Evolutionary conservation across 2,329 filamentous ascomycete genomes (phyloP).

Genomic region (Cercospora zeae-maydis): DNA sequence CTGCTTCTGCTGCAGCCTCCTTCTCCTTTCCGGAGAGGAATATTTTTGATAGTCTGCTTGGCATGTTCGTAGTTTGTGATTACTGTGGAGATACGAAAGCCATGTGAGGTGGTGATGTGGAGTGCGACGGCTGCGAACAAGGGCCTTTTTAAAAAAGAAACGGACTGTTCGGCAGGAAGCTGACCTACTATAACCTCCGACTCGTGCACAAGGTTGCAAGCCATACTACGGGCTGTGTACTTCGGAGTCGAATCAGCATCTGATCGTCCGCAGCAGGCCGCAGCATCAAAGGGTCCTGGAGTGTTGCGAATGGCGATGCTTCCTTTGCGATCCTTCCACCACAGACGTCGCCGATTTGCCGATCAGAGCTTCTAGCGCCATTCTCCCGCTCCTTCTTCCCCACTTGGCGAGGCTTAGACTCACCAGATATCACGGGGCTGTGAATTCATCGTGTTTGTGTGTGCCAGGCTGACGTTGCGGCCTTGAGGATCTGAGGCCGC

Average conservation of each 20-base stretch:
- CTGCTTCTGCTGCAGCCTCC: conserved; percentile 29
- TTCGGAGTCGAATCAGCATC: not conserved
- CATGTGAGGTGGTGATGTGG: not conserved
- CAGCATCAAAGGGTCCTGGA: not conserved
- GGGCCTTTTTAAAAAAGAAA: not conserved
- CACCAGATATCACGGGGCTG: not conserved
- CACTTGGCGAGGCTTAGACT: conserved; percentile 21
- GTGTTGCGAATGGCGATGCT: not conserved
- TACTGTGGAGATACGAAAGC: not conserved
- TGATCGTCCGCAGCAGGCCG: not conserved
- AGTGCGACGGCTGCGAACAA: not conserved
- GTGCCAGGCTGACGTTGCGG: not conserved
- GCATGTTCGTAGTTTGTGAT: conserved; percentile 22
- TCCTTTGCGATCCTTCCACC: not conserved
- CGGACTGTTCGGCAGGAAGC: conserved; percentile 1
- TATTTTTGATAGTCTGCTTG: conserved; percentile 30
- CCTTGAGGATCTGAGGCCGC: conserved; percentile 9
- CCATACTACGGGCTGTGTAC: not conserved
- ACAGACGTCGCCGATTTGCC: not conserved
- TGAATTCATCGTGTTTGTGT: not conserved
- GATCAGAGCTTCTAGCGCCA: conserved; percentile 9
- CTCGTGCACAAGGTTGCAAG: not conserved
- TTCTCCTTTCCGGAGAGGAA: conserved; percentile 32
- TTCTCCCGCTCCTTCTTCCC: conserved; percentile 12
- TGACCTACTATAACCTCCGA: not conserved